Base-by-base conservation (phyloP, 2,329 filamentous ascomycete genomes). In the Hypocreales sp. region DNA sequence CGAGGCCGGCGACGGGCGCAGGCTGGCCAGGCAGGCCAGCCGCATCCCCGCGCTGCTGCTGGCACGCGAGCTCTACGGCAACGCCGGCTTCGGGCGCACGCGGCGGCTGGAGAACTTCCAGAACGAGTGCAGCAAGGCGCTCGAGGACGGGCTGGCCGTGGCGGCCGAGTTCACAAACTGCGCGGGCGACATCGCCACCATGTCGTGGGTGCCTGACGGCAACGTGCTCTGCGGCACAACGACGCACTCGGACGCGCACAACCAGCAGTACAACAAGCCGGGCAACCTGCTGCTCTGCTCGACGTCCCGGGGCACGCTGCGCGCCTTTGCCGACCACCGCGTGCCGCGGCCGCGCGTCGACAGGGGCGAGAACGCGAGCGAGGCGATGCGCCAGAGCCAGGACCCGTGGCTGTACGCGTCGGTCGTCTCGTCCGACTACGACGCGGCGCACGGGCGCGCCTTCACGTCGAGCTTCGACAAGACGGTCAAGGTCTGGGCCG, bases 261-360 rank as follows among this genome's bases (percentile, higher is more conserved):
- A 75, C 31, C 69, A 74, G 39, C 70, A 75, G 34, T 76, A 77
- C 40, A 77, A 77, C 37, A 73, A 68, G 36, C 61, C 66, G 0
- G 71, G 72, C 1, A 77, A 77, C 37, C 45, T 77, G 8, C 48
- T 70, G 1, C 46, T 76, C 2, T 71, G 66, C 6, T 72, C 66
- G 0, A 50, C 56, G 1, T 37, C 32, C 1, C 38, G 42, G 2
- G 56, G 60, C 1, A 58, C 51, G 0, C 42, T 76, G 2, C 55
- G 45, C 5, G 62, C 67, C 0, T 65, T 64, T 38, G 49, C 67
- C 0, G 60, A 74, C 22, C 72, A 77, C 37, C 58, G 67, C 1
- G 64, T 75, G 12, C 46, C 56, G 1, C 60, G 72, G 2, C 67
- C 69, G 0, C 32, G 62, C 0, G 58, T 73, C 1, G 47, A 58